phyloP scores from a whole-genome alignment of 169 alveolate genomes.

The Cryptosporidium meleagridis region DNA sequence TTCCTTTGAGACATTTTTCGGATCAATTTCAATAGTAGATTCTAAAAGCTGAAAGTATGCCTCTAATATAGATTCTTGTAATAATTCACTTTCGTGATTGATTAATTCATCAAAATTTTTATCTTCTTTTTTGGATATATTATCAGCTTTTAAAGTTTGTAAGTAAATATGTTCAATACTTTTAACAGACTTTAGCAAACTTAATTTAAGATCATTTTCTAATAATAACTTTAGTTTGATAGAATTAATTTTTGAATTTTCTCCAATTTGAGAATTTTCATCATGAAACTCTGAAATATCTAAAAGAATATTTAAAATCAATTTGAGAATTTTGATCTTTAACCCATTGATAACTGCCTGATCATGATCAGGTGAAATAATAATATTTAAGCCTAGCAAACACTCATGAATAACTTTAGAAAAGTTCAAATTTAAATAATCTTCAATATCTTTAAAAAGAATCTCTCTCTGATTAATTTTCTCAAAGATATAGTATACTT shows the following conservation, averaged over 20 bases:
- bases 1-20: conserved; percentile 10
- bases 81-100: not conserved
- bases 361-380: not conserved
- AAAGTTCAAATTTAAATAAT: not conserved
- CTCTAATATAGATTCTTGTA: not conserved
- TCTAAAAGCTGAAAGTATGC: conserved; percentile 34
- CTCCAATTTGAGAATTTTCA: not conserved
- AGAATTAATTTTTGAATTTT: not conserved
- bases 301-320: conserved; percentile 29
- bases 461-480: not conserved
- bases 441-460: not conserved
- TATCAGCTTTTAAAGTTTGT: not conserved
- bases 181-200: not conserved
- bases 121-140: not conserved
- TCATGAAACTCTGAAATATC: conserved; percentile 30
- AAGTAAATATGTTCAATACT: not conserved
- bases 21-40: conserved; percentile 33
- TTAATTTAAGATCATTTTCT: not conserved
- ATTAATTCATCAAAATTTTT: not conserved
- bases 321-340: not conserved
- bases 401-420: not conserved
- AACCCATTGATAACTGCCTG: not conserved
- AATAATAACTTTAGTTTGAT: not conserved
- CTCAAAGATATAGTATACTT: not conserved
- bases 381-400: not conserved